Evolutionary conservation across 1,139 yeast species (phyloP).

Genomic region (Debaryomyces sp.): DNA sequence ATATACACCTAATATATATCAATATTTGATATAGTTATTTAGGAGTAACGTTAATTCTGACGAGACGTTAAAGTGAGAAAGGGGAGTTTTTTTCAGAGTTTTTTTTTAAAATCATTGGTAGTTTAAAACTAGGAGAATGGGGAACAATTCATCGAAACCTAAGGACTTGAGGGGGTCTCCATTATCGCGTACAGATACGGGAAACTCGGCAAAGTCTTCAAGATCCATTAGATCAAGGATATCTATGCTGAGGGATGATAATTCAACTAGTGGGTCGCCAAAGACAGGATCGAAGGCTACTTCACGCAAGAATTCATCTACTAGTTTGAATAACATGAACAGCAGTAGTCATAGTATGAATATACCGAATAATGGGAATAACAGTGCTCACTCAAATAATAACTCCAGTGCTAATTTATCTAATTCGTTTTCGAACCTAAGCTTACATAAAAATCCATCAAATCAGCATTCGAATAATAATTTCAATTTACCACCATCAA

Average conservation of each 20-base stretch:
- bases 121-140: slow-evolving; percentile 30
- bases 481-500: slow-evolving; percentile 60
- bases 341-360: slow-evolving; percentile 11
- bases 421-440: slow-evolving; percentile 12
- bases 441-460: slow-evolving; percentile 7
- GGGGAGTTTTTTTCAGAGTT: background rate
- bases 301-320: slow-evolving; percentile 43
- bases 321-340: slow-evolving; percentile 13
- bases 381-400: slow-evolving; percentile 6
- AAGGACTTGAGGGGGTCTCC: slow-evolving; percentile 37
- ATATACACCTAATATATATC: slow-evolving; percentile 1
- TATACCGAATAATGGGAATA: slow-evolving; percentile 16
- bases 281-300: slow-evolving; percentile 34
- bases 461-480: slow-evolving; percentile 12
- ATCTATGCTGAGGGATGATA: slow-evolving; percentile 38
- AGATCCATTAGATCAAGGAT: slow-evolving; percentile 51
- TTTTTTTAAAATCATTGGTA: background rate
- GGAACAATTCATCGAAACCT: slow-evolving; percentile 47
- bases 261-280: slow-evolving; percentile 24
- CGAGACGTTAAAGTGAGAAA: background rate
- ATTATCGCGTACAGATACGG: slow-evolving; percentile 56
- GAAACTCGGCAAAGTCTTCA: slow-evolving; percentile 51
- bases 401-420: slow-evolving; percentile 6
- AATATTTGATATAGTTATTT: background rate
- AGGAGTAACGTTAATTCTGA: background rate